These are phyloP conservation scores for Hemileccinum impolitum DNA, from an alignment of 768 basidiomycete genomes.

Conservation along the genomic window DNA sequence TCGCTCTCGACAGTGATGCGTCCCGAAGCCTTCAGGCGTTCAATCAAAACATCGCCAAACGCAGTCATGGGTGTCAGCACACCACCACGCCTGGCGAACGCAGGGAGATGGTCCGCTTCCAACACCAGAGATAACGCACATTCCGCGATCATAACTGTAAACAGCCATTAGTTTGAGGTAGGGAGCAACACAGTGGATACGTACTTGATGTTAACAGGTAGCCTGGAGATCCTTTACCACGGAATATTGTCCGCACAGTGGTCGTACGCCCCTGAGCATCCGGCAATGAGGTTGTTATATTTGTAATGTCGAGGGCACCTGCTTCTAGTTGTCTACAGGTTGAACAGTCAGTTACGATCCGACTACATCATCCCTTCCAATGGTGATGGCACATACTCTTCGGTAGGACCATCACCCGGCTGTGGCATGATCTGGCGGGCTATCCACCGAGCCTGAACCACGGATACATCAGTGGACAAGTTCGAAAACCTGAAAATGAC, in stretches of 20 bases:
- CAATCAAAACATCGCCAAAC: constrained; percentile 71
- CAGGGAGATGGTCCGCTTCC: constrained; percentile 51
- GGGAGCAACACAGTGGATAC: neutral
- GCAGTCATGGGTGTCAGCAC: constrained; percentile 82
- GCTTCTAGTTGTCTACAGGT: constrained; percentile 48
- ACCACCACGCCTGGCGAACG: constrained; percentile 63
- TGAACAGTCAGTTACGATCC: neutral
- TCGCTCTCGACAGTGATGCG: constrained; percentile 55
- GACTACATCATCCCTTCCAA: neutral
- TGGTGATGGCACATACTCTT: constrained; percentile 44
- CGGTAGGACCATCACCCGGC: constrained; percentile 61
- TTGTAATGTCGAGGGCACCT: constrained; percentile 62
- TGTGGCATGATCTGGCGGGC: constrained; percentile 47
- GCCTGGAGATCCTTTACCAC: constrained; percentile 74
- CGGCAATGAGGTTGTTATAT: constrained; percentile 63
- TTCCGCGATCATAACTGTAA: constrained; percentile 71
- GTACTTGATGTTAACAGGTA: constrained; percentile 36
- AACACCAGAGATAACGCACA: constrained; percentile 70
- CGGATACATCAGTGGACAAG: neutral
- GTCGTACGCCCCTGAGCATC: constrained; percentile 38
- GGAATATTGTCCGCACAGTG: constrained; percentile 55
- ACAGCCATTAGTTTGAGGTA: neutral
- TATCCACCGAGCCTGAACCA: constrained; percentile 48
- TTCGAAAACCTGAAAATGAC: neutral
- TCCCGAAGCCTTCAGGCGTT: constrained; percentile 58